Percentiles rank a stretch among this genome's conserved stretches.
These are phyloP conservation scores for Oryza rufipogon DNA, from an alignment of 176 grass and related monocot genomes.

Conservation along the genomic window DNA sequence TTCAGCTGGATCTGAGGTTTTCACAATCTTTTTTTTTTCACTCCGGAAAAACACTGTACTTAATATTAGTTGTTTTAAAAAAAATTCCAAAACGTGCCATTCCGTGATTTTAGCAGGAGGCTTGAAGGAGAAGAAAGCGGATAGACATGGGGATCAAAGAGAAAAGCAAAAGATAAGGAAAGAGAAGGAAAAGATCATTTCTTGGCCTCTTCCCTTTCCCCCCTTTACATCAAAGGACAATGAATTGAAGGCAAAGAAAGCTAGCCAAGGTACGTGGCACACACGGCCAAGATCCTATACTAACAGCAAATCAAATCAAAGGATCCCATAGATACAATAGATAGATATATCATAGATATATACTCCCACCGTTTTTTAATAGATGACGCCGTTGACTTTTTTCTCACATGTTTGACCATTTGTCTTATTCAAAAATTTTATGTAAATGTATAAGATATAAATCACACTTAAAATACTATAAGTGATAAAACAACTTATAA, in stretches of 20 bases:
- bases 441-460: too few species aligned
- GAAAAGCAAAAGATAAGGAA: slow-evolving; percentile 57
- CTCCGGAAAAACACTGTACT: neutral
- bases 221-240: slow-evolving; percentile 43
- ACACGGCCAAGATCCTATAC: slow-evolving; percentile 57
- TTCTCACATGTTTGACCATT: too few species aligned
- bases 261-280: slow-evolving; percentile 53
- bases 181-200: slow-evolving; percentile 37
- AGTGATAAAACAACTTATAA: too few species aligned
- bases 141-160: slow-evolving; percentile 48
- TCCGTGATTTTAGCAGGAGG: slow-evolving; percentile 3
- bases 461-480: too few species aligned
- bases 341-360: neutral
- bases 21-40: neutral
- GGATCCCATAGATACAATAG: slow-evolving; percentile 43
- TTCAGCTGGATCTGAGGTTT: too few species aligned
- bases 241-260: slow-evolving; percentile 42
- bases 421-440: too few species aligned
- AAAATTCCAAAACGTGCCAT: neutral
- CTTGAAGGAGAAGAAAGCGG: slow-evolving; percentile 45
- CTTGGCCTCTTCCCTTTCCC: slow-evolving; percentile 35
- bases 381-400: too few species aligned
- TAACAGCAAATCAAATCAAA: slow-evolving; percentile 54
- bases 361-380: too few species aligned
- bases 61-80: neutral